A percentile compares a stretch with the other conserved stretches of the same genome.
Evolutionary conservation across 2,329 filamentous ascomycete genomes (phyloP).

Genomic region (Celoporthe dispersa): DNA sequence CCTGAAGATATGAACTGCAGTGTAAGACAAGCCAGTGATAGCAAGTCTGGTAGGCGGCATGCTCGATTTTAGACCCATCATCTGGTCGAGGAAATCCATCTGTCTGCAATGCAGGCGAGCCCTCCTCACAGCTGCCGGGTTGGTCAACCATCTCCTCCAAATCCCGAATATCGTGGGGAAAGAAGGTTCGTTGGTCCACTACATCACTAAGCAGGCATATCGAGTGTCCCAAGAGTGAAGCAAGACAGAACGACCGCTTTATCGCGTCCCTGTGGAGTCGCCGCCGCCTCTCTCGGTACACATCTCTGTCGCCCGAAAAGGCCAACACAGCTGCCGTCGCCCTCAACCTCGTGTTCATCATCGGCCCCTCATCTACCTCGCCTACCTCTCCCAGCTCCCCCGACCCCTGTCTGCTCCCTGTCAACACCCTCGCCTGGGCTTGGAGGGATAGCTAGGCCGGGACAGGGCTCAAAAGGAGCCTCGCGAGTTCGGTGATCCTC

Average conservation of each 20-base stretch:
- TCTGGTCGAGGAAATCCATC: not conserved
- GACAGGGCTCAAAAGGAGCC: not conserved
- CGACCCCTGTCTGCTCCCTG: not conserved
- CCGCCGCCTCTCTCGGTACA: not conserved
- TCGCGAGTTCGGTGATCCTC: not conserved
- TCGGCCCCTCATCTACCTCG: not conserved
- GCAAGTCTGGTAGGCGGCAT: not conserved
- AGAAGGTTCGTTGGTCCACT: not conserved
- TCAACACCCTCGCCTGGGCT: not conserved
- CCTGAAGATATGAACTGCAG: not conserved
- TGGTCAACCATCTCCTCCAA: not conserved
- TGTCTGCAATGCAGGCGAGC: not conserved
- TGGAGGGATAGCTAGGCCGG: not conserved
- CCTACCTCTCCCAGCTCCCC: not conserved
- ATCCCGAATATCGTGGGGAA: too few species aligned
- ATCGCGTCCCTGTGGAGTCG: not conserved
- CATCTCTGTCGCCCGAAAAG: not conserved
- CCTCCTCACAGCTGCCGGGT: not conserved
- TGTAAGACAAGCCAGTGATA: not conserved
- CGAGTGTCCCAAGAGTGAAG: not conserved
- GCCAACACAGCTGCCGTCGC: not conserved
- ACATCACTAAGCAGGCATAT: not conserved
- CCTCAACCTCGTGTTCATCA: not conserved
- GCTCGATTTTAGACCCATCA: not conserved
- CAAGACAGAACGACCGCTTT: not conserved